A percentile compares a stretch with the other conserved stretches of the same genome.
Evolutionary conservation across 371 early-diverging fungal species (phyloP).

Genomic region (Mortierella sp.): DNA sequence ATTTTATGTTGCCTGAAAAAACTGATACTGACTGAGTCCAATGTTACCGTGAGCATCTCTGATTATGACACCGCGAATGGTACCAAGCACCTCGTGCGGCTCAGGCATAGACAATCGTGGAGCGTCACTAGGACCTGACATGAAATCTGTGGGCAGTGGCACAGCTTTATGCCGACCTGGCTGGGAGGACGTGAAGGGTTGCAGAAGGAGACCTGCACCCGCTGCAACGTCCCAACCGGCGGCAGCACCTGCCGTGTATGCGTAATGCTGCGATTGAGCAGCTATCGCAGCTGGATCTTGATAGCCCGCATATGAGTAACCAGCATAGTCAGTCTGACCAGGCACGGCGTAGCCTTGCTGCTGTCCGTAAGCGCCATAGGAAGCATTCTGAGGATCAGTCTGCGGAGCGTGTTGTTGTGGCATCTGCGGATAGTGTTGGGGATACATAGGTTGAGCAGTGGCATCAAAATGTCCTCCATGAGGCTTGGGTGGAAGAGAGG

Average conservation of each 20-base stretch:
- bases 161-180: conserved; percentile 60
- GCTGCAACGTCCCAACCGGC: conserved; percentile 41
- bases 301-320: conserved; percentile 28
- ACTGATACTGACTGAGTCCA: conserved; percentile 62
- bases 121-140: conserved; percentile 63
- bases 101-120: conserved; percentile 66
- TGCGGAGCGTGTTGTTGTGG: conserved; percentile 34
- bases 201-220: conserved; percentile 14
- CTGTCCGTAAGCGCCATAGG: conserved; percentile 35
- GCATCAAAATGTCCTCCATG: conserved; percentile 36
- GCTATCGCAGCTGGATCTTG: conserved; percentile 27
- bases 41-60: conserved; percentile 67
- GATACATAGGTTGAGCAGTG: conserved; percentile 21
- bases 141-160: conserved; percentile 64
- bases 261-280: conserved; percentile 24
- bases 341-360: conserved; percentile 27
- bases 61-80: conserved; percentile 62
- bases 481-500: conserved; percentile 49
- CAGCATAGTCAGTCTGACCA: conserved; percentile 41
- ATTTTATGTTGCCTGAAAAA: conserved; percentile 45
- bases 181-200: conserved; percentile 55
- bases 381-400: conserved; percentile 25
- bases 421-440: conserved; percentile 27
- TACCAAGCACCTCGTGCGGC: conserved; percentile 61
- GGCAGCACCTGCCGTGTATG: conserved; percentile 28